Percentiles rank a stretch among this genome's conserved stretches.
These are phyloP conservation scores for Tulasnella sp. DNA, from an alignment of 768 basidiomycete genomes.

Conservation along the genomic window DNA sequence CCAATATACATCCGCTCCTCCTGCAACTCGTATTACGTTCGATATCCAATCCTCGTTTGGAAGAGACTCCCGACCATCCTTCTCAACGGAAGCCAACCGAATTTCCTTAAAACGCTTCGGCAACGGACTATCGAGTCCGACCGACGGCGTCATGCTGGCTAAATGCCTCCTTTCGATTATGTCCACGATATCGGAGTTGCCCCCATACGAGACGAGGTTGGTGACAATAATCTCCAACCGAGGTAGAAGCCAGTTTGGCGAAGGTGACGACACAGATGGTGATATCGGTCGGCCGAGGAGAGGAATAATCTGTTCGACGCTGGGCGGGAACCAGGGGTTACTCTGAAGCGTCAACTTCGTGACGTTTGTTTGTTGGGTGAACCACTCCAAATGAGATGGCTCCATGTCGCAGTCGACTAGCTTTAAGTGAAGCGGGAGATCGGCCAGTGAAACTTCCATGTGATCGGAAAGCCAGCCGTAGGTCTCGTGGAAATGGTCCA, in stretches of 20 bases:
- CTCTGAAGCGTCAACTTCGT: neutral
- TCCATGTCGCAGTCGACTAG: neutral
- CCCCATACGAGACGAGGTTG: neutral
- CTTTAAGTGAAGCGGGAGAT: neutral
- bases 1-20: neutral
- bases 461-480: neutral
- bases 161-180: neutral
- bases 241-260: neutral
- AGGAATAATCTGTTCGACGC: neutral
- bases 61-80: neutral
- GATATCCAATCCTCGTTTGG: neutral
- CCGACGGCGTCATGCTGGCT: neutral
- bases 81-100: neutral
- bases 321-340: neutral
- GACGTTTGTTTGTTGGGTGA: neutral
- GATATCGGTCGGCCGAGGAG: neutral
- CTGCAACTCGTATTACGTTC: neutral
- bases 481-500: neutral
- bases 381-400: neutral
- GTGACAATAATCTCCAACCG: neutral
- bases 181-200: neutral
- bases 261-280: neutral
- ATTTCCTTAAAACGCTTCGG: neutral
- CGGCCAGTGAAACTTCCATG: neutral
- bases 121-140: neutral